These are phyloP conservation scores for Vicia sativa DNA, from an alignment of 306 rosid species.

Conservation along the genomic window DNA sequence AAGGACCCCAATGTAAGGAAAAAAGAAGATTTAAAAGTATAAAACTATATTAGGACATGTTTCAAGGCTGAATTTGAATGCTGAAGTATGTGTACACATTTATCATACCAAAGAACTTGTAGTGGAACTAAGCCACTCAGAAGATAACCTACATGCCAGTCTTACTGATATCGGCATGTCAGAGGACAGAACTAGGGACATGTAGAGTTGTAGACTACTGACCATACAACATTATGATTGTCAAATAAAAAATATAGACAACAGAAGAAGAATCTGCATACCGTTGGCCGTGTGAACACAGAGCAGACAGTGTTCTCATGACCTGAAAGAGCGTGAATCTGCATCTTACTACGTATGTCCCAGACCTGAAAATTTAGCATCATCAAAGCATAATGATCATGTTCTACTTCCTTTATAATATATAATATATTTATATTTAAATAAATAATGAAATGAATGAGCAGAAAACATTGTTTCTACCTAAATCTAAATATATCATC, in stretches of 20 bases:
- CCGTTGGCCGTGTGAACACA: conserved; percentile 89
- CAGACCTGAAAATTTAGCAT: conserved; percentile 71
- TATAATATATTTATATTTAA: neutral
- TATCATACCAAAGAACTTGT: conserved; percentile 31
- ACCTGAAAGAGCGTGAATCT: conserved; percentile 86
- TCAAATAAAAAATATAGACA: conserved; percentile 8
- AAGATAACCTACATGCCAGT: conserved; percentile 23
- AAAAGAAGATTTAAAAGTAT: neutral
- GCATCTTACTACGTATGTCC: conserved; percentile 98
- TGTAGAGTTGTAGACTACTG: conserved; percentile 17
- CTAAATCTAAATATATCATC: conserved; percentile 27
- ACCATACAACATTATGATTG: conserved; percentile 2
- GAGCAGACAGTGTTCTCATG: conserved; percentile 98
- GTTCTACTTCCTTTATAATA: conserved; percentile 26
- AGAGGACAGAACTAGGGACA: conserved; percentile 17
- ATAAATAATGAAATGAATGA: conserved; percentile 1
- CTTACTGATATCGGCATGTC: conserved; percentile 17
- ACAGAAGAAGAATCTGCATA: conserved; percentile 44
- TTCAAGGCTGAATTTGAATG: conserved; percentile 21
- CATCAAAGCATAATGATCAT: conserved; percentile 31
- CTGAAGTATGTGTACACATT: conserved; percentile 10
- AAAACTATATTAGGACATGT: conserved; percentile 26
- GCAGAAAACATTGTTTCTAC: conserved; percentile 26
- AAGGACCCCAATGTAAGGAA: neutral
- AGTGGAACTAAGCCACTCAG: conserved; percentile 21